Evolutionary conservation across 75 land plant species (phyloP).

Genomic region (Sequoiadendron giganteum): DNA sequence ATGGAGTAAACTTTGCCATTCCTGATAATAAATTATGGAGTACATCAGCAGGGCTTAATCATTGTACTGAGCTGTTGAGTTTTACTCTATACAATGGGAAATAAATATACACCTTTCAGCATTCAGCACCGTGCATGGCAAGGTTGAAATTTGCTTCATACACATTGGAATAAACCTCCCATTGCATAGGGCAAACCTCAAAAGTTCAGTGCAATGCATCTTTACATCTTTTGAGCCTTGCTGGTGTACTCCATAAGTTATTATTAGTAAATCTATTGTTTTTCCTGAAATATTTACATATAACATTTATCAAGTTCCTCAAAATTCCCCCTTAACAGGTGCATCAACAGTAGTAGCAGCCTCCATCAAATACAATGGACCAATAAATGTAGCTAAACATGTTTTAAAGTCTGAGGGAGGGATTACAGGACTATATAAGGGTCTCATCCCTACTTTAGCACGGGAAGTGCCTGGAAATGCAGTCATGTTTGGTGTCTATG

Average conservation of each 20-base stretch:
- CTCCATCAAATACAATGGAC: constrained; percentile 62
- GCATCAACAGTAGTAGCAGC: constrained; percentile 15
- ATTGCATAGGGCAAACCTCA: background rate
- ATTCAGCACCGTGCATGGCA: constrained; percentile 2
- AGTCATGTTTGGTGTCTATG: constrained; percentile 43
- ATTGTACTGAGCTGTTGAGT: background rate
- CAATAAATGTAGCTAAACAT: constrained; percentile 45
- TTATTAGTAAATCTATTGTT: background rate
- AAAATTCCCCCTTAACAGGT: background rate
- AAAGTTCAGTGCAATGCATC: background rate
- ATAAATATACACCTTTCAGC: constrained; percentile 7
- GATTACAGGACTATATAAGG: constrained; percentile 33
- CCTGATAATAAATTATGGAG: background rate
- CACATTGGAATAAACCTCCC: constrained; percentile 18
- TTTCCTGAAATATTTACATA: background rate
- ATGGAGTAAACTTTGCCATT: background rate
- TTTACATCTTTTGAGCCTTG: background rate
- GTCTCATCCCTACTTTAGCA: constrained; percentile 38
- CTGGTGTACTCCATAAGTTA: background rate
- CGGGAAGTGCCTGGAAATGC: constrained; percentile 61
- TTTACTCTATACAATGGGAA: background rate
- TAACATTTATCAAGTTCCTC: background rate
- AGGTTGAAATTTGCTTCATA: constrained; percentile 7
- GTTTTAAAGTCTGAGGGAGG: constrained; percentile 44
- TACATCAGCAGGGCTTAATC: background rate